Percentiles rank a stretch among this genome's conserved stretches.
phyloP scores from a whole-genome alignment of 2,329 filamentous ascomycete species.

The Aspergillus tubingensis region DNA sequence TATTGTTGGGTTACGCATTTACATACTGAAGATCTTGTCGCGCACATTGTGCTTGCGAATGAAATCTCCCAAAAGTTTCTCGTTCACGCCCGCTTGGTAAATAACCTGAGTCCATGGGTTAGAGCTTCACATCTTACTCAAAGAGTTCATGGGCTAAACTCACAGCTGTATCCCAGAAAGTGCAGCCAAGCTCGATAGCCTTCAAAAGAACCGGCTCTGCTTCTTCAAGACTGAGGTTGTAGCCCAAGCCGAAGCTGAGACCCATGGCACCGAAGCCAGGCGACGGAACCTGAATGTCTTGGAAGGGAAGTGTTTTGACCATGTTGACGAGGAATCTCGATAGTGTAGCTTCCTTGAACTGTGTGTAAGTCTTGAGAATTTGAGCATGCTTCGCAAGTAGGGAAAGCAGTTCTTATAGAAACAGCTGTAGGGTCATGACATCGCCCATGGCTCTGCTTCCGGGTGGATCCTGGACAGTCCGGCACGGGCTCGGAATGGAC shows the following conservation, averaged over 20 bases:
- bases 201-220: constrained; percentile 54
- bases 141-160: constrained; percentile 15
- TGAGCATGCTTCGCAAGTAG: background rate
- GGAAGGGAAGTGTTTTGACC: constrained; percentile 48
- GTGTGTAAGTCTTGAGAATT: background rate
- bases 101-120: constrained; percentile 38
- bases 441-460: background rate
- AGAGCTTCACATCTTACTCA: background rate
- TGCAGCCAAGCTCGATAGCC: constrained; percentile 51
- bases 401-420: background rate
- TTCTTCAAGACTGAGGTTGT: constrained; percentile 46
- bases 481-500: background rate
- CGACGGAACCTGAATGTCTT: constrained; percentile 40
- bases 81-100: constrained; percentile 52
- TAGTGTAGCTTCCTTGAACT: background rate
- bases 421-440: background rate
- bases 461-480: background rate
- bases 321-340: constrained; percentile 23
- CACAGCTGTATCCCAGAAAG: constrained; percentile 52
- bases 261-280: constrained; percentile 57
- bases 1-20: background rate
- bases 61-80: constrained; percentile 54
- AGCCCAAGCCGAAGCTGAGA: constrained; percentile 48
- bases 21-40: constrained; percentile 52
- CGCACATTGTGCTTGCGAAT: constrained; percentile 54